Evolutionary conservation across 2,329 filamentous ascomycete genomes (phyloP), one percentile per base, ranked within the genome.

Genomic region (Aspergillus udagawae): DNA sequence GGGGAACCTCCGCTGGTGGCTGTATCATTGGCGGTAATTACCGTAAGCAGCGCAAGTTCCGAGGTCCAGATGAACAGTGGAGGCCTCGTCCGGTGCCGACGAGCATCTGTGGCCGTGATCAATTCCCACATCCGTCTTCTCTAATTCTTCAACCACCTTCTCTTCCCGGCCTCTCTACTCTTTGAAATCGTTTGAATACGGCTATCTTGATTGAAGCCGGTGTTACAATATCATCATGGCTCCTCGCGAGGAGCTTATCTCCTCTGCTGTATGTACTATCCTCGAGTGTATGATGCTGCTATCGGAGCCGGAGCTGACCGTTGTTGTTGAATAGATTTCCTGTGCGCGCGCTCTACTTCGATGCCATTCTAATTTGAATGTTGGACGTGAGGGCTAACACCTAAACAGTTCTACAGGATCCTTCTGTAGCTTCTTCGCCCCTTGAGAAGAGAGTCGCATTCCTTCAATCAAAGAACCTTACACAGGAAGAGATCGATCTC

Each of bases 401-500:
- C 35, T 42, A 45, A 50, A 59, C 70, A 93, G 91, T 99, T 76
- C 86, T 99, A 59, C 91, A 95, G 78, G 94, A 99, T 73, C 92
- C 94, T 10, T 95, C 88, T 52, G 93, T 99, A 65, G 86, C 91
- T 41, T 86, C 86, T 9, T 93, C 94, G 4, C 89, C 94, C n/a
- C 79, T 96, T 60, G 94, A 97, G 70, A 97, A 94, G 76, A 87
- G 91, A 63, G 84, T 97, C 58, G 89, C 92, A 8, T 99, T 99
- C 67, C 82, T 99, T 21, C 90, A 92, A 74, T 95, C 92, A 7
- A 99, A 99, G 78, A 97, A 99, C 75, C 83, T 99, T 54, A 97
- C 93, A 0, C 90, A 94, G 73, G 93, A 97, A 76, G 95, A 99
- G 77, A 89, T 99, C 68, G 90, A 94, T 70, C 81, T 85, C 41